Conservation (phyloP, 768 basidiomycete species). For the Rhizopogon sp. region DNA sequence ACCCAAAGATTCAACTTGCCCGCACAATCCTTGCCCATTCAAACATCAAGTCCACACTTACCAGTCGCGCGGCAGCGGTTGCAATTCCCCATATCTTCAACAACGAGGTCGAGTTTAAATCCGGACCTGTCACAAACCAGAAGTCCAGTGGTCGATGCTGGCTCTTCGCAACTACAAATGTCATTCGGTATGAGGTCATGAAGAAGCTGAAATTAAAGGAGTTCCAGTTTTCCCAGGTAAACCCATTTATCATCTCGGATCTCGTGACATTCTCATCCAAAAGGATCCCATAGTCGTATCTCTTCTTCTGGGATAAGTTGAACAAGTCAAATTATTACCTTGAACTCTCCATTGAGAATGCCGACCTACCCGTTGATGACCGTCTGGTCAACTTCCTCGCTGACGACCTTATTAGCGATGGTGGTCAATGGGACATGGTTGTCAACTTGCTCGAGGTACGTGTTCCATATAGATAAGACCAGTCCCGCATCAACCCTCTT, state of each 20-base stretch:
- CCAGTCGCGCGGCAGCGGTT: conserved; percentile 56
- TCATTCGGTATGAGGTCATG: conserved; percentile 79
- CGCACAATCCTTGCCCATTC: conserved; percentile 70
- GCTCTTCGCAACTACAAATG: conserved; percentile 91
- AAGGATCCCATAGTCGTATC: conserved; percentile 53
- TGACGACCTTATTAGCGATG: conserved; percentile 77
- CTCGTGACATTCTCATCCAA: conserved; percentile 2
- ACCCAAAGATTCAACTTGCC: conserved; percentile 67
- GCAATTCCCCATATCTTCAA: conserved; percentile 81
- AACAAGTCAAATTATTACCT: conserved; percentile 90
- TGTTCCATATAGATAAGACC: neutral
- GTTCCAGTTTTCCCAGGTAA: conserved; percentile 86
- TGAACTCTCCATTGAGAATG: conserved; percentile 79
- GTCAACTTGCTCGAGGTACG: conserved; percentile 59
- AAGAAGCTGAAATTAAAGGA: conserved; percentile 81
- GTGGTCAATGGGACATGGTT: conserved; percentile 95
- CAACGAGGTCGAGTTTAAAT: conserved; percentile 71
- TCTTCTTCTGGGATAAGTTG: conserved; percentile 96
- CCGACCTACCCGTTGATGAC: conserved; percentile 75
- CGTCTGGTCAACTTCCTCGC: conserved; percentile 78
- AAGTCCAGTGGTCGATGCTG: conserved; percentile 89
- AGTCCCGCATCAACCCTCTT: conserved; percentile 6
- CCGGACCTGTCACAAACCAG: conserved; percentile 82
- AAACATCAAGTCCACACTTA: conserved; percentile 58
- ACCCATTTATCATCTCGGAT: conserved; percentile 7